Conservation (phyloP, 441 rosid genomes). For the Adansonia grandidieri region DNA sequence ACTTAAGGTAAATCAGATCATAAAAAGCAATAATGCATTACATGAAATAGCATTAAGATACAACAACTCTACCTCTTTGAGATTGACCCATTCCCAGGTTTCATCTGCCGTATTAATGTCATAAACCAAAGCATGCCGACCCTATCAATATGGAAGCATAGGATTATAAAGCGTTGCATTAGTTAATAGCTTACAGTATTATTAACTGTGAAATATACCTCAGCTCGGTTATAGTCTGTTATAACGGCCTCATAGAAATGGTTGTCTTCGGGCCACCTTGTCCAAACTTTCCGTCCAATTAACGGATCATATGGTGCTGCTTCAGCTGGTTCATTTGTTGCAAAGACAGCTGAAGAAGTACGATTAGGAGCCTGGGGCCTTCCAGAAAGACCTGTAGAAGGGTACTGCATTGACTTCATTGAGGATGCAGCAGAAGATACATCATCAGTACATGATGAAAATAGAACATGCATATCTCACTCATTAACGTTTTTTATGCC, state of each 20-base stretch:
- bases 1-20: background rate
- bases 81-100: constrained; percentile 99
- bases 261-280: constrained; percentile 98
- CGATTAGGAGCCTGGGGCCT: constrained; percentile 64
- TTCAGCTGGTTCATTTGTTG: constrained; percentile 65
- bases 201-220: constrained; percentile 47
- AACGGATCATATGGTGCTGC: constrained; percentile 65
- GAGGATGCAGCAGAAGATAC: constrained; percentile 37
- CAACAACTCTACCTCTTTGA: constrained; percentile 78
- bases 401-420: constrained; percentile 65
- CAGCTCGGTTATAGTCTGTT: constrained; percentile 72
- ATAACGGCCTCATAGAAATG: constrained; percentile 91
- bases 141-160: constrained; percentile 54
- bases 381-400: constrained; percentile 62
- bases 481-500: constrained; percentile 22
- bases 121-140: constrained; percentile 95
- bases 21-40: background rate
- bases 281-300: constrained; percentile 92
- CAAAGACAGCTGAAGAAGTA: constrained; percentile 51
- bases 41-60: background rate
- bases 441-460: constrained; percentile 16
- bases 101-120: constrained; percentile 76
- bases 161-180: constrained; percentile 26
- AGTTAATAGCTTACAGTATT: constrained; percentile 22
- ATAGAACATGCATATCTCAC: background rate